Evolutionary conservation across 257 asterid genomes (phyloP).

Genomic region (Przewalskia tangutica): DNA sequence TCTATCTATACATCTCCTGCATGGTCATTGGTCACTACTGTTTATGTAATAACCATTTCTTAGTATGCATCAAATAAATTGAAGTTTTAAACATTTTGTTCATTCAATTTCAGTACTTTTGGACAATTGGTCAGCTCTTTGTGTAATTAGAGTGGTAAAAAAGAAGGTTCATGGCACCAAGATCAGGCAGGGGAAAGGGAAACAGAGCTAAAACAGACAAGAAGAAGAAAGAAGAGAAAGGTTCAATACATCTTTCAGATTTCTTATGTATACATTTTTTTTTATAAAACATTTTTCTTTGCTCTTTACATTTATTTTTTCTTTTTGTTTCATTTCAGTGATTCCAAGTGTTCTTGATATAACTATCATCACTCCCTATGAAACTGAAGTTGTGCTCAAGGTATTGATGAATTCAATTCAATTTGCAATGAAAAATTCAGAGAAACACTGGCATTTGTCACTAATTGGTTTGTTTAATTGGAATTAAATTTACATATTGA

Average conservation of each 20-base stretch:
- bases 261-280: neutral
- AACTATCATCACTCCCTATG: slow-evolving; percentile 71
- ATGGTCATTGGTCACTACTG: slow-evolving; percentile 14
- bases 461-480: neutral
- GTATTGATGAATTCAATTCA: slow-evolving; percentile 20
- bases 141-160: neutral
- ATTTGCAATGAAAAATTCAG: neutral
- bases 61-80: neutral
- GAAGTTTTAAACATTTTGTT: neutral
- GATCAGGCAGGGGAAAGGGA: slow-evolving; percentile 80
- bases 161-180: slow-evolving; percentile 59
- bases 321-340: slow-evolving; percentile 28
- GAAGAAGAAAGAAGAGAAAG: slow-evolving; percentile 97
- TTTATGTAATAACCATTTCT: neutral
- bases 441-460: neutral
- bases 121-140: neutral
- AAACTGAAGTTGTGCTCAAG: slow-evolving; percentile 76
- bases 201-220: slow-evolving; percentile 61
- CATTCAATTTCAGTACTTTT: neutral
- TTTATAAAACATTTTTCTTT: neutral
- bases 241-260: slow-evolving; percentile 13
- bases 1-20: slow-evolving; percentile 7
- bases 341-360: slow-evolving; percentile 78
- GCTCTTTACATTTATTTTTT: neutral
- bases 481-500: neutral